Base-by-base conservation (phyloP, 164 flowering plant species). In the Nymphaea colorata region DNA sequence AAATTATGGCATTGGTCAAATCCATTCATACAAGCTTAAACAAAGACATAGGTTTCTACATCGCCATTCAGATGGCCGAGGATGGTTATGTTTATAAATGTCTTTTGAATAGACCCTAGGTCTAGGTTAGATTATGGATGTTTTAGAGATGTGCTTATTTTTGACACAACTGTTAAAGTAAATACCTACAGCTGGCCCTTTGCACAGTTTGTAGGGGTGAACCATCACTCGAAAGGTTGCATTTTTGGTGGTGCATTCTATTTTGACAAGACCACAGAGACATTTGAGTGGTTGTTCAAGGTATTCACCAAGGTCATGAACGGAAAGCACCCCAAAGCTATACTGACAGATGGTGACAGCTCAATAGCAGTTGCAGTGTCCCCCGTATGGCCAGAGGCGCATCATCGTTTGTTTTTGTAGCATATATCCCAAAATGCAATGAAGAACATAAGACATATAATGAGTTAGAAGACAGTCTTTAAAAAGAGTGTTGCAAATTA, bases 221-320 rank as follows among this genome's bases (percentile, higher is more conserved):
- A 68, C 18, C 70, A 68, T 61, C 70, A 68, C 44, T 11, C 7
- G 4, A 51, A 68, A 44, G 41, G 15, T 44, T 53, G 43, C 6
- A 7, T 68, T 41, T 62, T 43, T 61, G 65, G 70, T 5, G 43
- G 55, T n/a, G 59, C 65, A 16, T 18, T 68, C 3, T 11, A 17
- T 3, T 17, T 18, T 3, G 65, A 68, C n/a, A 57, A 61, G 65
- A 60, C 65, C 6, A 16, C 17, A 3, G 55, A 61, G 3, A 36
- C 70, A 42, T 68, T 61, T 44, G 53, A 43, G 4, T 68, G 65
- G 70, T n/a, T 68, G 57, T 61, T 68, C 17, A 42, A 68, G 59
- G 61, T 64, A 18, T 68, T 47, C 55, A 11, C 44, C 3, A 61
- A 18, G 12, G 70, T 55, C 8, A 68, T 68, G 65, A 16, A 10